Base-by-base conservation (phyloP, 768 basidiomycete species). In the Neoboletus magnificus region DNA sequence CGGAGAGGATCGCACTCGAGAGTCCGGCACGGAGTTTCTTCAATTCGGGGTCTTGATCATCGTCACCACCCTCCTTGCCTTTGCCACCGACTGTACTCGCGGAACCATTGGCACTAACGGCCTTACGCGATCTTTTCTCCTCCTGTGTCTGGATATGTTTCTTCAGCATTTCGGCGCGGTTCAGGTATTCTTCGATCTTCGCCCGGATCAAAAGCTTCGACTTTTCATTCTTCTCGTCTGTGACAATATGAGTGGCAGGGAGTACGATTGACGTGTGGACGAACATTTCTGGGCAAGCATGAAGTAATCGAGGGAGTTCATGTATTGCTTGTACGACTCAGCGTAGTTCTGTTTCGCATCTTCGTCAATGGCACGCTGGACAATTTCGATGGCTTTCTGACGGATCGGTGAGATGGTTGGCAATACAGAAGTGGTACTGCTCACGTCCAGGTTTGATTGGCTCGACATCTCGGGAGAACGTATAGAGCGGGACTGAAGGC, bases 21-120 rank as follows among this genome's bases (percentile, higher is more conserved):
- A 99, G 79, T 3, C 90, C 92, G 0, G 90, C 91, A n/a, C 97
- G 83, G 33, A 99, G 82, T 71, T 99, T 99, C 82, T 98, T 98
- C 50, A 88, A 81, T 60, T 98, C 97, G 2, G 93, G 87, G 72
- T 99, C 96, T 35, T 83, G 77, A 58, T 87, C 91, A 30, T 91
- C 93, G 15, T 72, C 74, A 2, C 77, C 82, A 2, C 70, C 73
- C 11, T 80, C 77, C 59, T 76, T 78, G 55, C 75, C 79, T 66
- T 81, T 83, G 37, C 75, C 77, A 32, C 73, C 66, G 12, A 70
- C 62, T 10, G 74, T 65, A 40, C 74, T 74, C 18, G 75, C 75
- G 23, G 74, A 60, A 20, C 82, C 81, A 50, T 81, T 79, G 2
- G 76, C 75, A 10, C 82, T 77, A 51, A 83, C 73, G 3, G 78